These are phyloP conservation scores for Ophiosphaerella narmari DNA, from an alignment of 2,329 filamentous ascomycete genomes.

Conservation along the genomic window DNA sequence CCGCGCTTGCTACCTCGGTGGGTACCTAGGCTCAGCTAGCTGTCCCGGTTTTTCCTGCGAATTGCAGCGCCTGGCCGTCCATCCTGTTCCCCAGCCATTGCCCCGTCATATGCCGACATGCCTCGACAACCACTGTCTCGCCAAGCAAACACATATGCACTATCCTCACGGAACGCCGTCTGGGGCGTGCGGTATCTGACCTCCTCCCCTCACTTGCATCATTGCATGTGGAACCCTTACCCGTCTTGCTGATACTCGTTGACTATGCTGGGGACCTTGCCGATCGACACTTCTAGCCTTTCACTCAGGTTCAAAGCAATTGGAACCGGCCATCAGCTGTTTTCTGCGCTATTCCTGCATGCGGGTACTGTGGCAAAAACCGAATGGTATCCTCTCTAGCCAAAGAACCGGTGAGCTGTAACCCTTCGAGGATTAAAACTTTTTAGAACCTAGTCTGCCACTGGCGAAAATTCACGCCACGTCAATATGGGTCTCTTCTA, in stretches of 20 bases:
- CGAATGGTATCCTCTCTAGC: conserved; percentile 37
- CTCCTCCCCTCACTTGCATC: conserved; percentile 34
- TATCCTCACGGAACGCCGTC: conserved; percentile 29
- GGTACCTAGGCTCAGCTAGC: conserved; percentile 27
- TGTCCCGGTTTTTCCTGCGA: conserved; percentile 34
- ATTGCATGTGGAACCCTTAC: conserved; percentile 38
- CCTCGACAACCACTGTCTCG: conserved; percentile 28
- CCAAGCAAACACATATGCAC: conserved; percentile 29
- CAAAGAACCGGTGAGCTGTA: conserved; percentile 44
- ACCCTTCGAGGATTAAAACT: conserved; percentile 42
- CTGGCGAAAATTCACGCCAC: conserved; percentile 86
- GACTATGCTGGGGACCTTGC: conserved; percentile 38
- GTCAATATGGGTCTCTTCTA: conserved; percentile 64
- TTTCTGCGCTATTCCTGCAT: conserved; percentile 45
- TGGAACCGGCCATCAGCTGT: conserved; percentile 39
- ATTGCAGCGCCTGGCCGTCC: conserved; percentile 24
- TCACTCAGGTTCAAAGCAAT: conserved; percentile 34
- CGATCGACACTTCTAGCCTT: conserved; percentile 44
- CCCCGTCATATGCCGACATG: conserved; percentile 23
- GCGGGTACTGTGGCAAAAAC: conserved; percentile 39
- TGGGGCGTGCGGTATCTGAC: conserved; percentile 39
- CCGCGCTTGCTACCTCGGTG: conserved; percentile 32
- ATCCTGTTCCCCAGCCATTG: conserved; percentile 32
- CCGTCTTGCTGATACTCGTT: conserved; percentile 32
- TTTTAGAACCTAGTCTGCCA: conserved; percentile 58